Conservation (phyloP, 495 filamentous ascomycete genomes). For the Neurospora sp. region DNA sequence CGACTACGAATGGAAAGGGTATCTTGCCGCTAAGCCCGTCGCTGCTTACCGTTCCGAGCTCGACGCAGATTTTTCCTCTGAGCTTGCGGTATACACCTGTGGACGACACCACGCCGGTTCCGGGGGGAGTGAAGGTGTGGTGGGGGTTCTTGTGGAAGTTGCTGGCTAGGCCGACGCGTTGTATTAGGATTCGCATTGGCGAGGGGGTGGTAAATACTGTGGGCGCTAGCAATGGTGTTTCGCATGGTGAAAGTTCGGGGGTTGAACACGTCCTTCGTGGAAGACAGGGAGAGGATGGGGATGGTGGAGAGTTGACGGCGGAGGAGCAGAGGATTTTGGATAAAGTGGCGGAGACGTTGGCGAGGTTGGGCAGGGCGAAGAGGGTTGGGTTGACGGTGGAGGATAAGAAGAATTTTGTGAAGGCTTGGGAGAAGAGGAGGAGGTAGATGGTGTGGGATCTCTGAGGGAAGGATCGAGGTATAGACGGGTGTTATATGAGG, state of each 20-base stretch:
- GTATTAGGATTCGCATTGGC: slow-evolving; percentile 80
- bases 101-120: slow-evolving; percentile 86
- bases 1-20: slow-evolving; percentile 86
- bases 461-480: not conserved
- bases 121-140: slow-evolving; percentile 41
- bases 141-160: slow-evolving; percentile 71
- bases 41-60: slow-evolving; percentile 52
- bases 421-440: slow-evolving; percentile 37
- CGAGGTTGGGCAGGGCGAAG: slow-evolving; percentile 85
- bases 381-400: slow-evolving; percentile 70
- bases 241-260: slow-evolving; percentile 13
- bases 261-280: slow-evolving; percentile 22
- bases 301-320: slow-evolving; percentile 31
- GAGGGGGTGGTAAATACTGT: slow-evolving; percentile 45
- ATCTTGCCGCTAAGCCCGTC: slow-evolving; percentile 73
- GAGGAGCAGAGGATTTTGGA: slow-evolving; percentile 59
- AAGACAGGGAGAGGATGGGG: slow-evolving; percentile 24
- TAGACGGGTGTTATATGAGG: not conserved
- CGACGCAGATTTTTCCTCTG: slow-evolving; percentile 74
- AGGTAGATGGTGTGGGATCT: slow-evolving; percentile 2
- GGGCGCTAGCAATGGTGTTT: slow-evolving; percentile 16
- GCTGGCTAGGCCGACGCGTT: slow-evolving; percentile 76
- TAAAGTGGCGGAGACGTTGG: slow-evolving; percentile 71
- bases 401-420: slow-evolving; percentile 77
- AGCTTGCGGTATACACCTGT: slow-evolving; percentile 77